Evolutionary conservation across 2,329 filamentous ascomycete genomes (phyloP), one percentile per base, ranked within the genome.

Genomic region (Neoascochyta sp.): DNA sequence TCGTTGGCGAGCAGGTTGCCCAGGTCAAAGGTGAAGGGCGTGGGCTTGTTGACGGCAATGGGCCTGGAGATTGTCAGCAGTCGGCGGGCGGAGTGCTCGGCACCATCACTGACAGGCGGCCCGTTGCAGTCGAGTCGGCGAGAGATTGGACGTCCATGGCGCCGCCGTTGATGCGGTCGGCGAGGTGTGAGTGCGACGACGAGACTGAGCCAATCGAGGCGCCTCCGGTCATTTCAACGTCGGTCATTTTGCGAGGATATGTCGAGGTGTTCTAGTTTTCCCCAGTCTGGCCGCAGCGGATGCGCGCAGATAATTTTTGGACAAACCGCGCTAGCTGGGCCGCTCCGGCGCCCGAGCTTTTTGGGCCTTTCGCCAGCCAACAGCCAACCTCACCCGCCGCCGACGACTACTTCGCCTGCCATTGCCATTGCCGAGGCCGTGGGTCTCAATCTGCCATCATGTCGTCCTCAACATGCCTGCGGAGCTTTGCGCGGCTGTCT

Each of bases 21-120:
- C 22, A 95, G 81, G 63, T 95, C 88, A 69, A 93, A 95, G 48
- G 80, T 88, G 71, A 93, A 94, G 7, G 89, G 88, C 5, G 84
- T 93, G 4, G 87, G 82, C 67, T 93, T 93, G 39, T 81, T 52
- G 27, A 68, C 61, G 10, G 39, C 54, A 16, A 60, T 40, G n/a
- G 55, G 51, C 17, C 60, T 63, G 24, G 3, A n/a, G n/a, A n/a
- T n/a, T 33, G 37, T 45, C 10, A 50, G 42, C 7, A 27, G n/a
- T n/a, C n/a, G n/a, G n/a, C n/a, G n/a, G n/a, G n/a, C n/a, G n/a
- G n/a, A n/a, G n/a, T n/a, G n/a, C n/a, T n/a, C n/a, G n/a, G n/a
- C n/a, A n/a, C n/a, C n/a, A n/a, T n/a, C 12, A 47, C 50, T 24
- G 45, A 63, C 60, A 56, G 40, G 47, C 57, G 43, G 42, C 45